Evolutionary conservation across 192 early-diverging fungal species (phyloP), one percentile per base, ranked within the genome.

Genomic region (Cetraspora pellucida): DNA sequence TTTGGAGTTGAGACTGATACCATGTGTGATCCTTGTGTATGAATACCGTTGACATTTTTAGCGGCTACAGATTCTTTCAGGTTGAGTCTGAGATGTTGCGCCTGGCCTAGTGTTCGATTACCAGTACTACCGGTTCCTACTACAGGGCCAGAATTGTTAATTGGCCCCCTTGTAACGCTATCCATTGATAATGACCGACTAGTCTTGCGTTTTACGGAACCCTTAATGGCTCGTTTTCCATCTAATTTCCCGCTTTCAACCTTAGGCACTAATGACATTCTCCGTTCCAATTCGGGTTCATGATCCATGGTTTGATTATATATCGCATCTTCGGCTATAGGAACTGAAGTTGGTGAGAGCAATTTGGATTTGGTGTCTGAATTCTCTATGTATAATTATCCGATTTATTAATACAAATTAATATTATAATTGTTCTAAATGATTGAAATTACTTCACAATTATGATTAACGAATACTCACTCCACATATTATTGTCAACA

Each of bases 171-270:
- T 47, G 66, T 30, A 13, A 30, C 71, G n/a, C 71, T 72, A 58
- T 72, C 71, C n/a, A 72, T 55, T 31, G 71, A 72, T 7, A 72
- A 58, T 10, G 71, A 72, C 23, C 71, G 23, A 21, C 49, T 72
- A 43, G 71, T 72, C 16, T 72, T 72, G 21, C 71, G 71, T 72
- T 57, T 72, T 21, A 58, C 37, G 5, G 37, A 44, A 6, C 37
- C 28, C 10, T 65, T 65, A 10, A 59, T 59, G n/a, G 52, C 6
- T 72, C 52, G 27, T 10, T 54, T 57, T 9, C 52, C 52, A 57
- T 54, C 49, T 72, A 57, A 46, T 58, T 57, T 72, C 11, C n/a
- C 37, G 8, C n/a, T 57, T 21, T 54, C 49, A n/a, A 57, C 52
- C 31, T 54, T 57, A 9, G 71, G 71, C 21, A 57, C 49, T 19